Evolutionary conservation across 768 basidiomycete species (phyloP), one percentile per base, ranked within the genome.

Genomic region (Hypholoma fasciculare): DNA sequence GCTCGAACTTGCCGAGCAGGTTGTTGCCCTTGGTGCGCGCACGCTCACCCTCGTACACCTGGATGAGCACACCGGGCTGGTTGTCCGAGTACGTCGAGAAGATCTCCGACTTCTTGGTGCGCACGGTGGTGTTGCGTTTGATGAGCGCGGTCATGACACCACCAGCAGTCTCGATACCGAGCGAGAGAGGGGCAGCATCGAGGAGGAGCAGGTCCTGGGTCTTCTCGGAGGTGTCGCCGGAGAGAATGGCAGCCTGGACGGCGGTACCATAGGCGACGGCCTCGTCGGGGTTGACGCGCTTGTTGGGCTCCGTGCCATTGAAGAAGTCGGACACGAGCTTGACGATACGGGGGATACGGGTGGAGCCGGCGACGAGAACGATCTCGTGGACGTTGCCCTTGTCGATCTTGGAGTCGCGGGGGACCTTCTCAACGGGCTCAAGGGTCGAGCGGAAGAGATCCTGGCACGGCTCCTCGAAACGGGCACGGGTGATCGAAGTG

Each of bases 91-190:
- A 95, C 17, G 96, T 98, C 39, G 96, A 97, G 86, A 98, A 96
- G 69, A 89, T 92, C 78, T 97, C 94, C 6, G 95, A 94, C 81
- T 97, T 98, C 81, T 96, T 97, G 69, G 95, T 97, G 23, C n/a
- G n/a, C n/a, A n/a, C n/a, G n/a, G 94, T 97, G 62, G 96, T 98
- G 83, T 98, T 98, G 54, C 95, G 89, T 79, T 95, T 95, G 84
- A 98, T 98, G 72, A 98, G 88, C 48, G 94, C 86, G 26, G 96
- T 97, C 92, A 98, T 95, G 71, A 98, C 95, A 85, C 96, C 96
- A 75, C 96, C 96, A 63, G 94, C 94, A 39, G 96, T 98, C 81
- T 98, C 96, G 69, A 98, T 97, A 87, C 95, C 94, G 92, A 94
- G 52, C 94, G 92, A 94, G 51, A 94, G 77, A 4, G 30, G 57